Base-by-base conservation (phyloP, 2,329 filamentous ascomycete genomes). In the Cladosporium oxysporum region DNA sequence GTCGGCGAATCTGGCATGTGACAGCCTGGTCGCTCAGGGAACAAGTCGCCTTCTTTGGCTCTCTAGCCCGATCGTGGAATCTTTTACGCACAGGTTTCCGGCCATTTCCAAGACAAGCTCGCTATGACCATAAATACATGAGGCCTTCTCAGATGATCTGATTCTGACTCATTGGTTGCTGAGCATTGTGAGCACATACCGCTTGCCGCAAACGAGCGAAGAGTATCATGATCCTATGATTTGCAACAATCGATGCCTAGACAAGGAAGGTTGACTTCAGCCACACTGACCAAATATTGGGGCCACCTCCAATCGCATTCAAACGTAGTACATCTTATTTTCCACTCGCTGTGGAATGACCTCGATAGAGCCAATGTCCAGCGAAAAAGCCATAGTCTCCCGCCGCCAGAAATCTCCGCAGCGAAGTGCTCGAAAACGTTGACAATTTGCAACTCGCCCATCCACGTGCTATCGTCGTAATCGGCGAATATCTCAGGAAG, bases 321-420 rank as follows among this genome's bases (percentile, higher is more conserved):
- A 37, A 16, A 8, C 16, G 7, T 16, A 16, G 5, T 16, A 37
- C 2, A 16, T 37, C 35, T 37, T 92, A 89, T 1, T 82, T 78
- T 18, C 89, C 89, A 1, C 80, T 83, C 4, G 90, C 86, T 0
- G 80, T 83, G 74, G 94, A 93, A 69, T 87, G 83, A 0, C 90
- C 91, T 1, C 90, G 85, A 80, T 86, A 93, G 58, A 93, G 71
- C 0, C 92, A 81, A 1, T 85, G 85, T 3, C 91, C 90, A 0
- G 87, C 83, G 74, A 91, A 83, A 77, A 88, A 93, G 29, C 90
- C 90, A 72, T 93, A 93, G 76, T 93, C 90, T 18, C 85, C 35
- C 12, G 35, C 35, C 12, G 16, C 35, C 12, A 37, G 14, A 37
- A 12, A 37, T 16, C 4, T 37, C 4, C 12, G 14, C 12, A 37